These are phyloP conservation scores for Hansenula sp. DNA, from an alignment of 1,139 yeast genomes.

Conservation along the genomic window DNA sequence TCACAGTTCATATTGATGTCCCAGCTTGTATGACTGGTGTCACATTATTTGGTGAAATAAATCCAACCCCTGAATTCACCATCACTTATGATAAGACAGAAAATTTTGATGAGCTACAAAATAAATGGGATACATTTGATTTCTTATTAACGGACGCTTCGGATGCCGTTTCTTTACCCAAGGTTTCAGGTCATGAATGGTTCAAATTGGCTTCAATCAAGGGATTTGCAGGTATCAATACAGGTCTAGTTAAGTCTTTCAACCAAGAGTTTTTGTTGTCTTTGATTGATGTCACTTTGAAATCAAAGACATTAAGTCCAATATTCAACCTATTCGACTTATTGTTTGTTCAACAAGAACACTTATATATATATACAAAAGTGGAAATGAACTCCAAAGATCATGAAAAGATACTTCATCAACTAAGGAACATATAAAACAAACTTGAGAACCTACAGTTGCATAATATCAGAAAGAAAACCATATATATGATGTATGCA, in stretches of 20 bases:
- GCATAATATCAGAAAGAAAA: too few relatives aligned
- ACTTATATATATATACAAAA: constrained; percentile 30
- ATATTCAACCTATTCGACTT: constrained; percentile 14
- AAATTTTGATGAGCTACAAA: constrained; percentile 31
- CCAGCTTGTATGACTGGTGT: constrained; percentile 89
- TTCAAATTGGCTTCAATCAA: constrained; percentile 29
- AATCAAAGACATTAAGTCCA: constrained; percentile 11
- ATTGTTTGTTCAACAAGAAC: constrained; percentile 22
- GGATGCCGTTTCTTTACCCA: constrained; percentile 19
- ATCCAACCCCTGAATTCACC: constrained; percentile 21
- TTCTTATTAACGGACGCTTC: constrained; percentile 50
- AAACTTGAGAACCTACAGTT: not conserved
- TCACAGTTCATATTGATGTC: constrained; percentile 66
- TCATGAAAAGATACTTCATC: not conserved
- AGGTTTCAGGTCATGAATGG: constrained; percentile 34
- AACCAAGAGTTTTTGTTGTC: constrained; percentile 10
- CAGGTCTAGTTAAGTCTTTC: constrained; percentile 15
- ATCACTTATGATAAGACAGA: constrained; percentile 80
- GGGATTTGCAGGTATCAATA: constrained; percentile 34
- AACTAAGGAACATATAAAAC: not conserved
- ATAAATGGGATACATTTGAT: constrained; percentile 53
- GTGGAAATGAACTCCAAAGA: constrained; percentile 5
- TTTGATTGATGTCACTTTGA: constrained; percentile 11
- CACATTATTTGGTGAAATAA: constrained; percentile 63
- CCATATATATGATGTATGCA: not conserved